Percentiles rank a stretch among this genome's conserved stretches.
Evolutionary conservation across 106 monocot species (phyloP).

Genomic region (Phalaenopsis equestris): DNA sequence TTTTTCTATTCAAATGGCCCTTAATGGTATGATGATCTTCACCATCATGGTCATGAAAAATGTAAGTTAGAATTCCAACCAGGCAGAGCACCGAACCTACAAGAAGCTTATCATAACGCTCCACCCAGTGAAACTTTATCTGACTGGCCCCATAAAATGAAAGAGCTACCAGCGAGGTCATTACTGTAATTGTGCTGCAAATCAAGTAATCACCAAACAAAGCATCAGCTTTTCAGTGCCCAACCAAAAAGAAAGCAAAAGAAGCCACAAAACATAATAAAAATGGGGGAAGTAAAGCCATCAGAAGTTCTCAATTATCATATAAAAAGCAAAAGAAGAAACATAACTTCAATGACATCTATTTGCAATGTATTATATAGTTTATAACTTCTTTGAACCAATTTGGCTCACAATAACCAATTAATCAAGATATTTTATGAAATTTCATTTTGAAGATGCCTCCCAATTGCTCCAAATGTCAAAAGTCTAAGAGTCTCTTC

Average conservation of each 20-base stretch:
- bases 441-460: not conserved
- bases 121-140: conserved; percentile 75
- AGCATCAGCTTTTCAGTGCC: not conserved
- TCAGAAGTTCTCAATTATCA: too few relatives aligned
- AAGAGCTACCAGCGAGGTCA: conserved; percentile 71
- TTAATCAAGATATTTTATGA: not conserved
- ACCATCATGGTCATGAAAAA: conserved; percentile 58
- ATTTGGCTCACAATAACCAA: not conserved
- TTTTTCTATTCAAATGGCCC: not conserved
- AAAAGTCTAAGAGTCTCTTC: not conserved
- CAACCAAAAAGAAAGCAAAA: not conserved
- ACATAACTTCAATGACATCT: not conserved
- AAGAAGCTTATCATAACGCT: conserved; percentile 75
- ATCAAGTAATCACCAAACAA: not conserved
- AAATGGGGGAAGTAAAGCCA: too few relatives aligned
- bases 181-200: conserved; percentile 65
- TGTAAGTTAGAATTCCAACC: conserved; percentile 53
- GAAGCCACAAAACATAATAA: not conserved
- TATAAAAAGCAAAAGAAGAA: too few relatives aligned
- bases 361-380: not conserved
- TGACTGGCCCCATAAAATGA: conserved; percentile 73
- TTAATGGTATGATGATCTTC: not conserved
- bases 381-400: not conserved
- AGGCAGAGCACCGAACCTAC: conserved; percentile 65
- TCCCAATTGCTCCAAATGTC: not conserved